Conservation (phyloP, 345 rosid species). For the Passiflora organensis region DNA sequence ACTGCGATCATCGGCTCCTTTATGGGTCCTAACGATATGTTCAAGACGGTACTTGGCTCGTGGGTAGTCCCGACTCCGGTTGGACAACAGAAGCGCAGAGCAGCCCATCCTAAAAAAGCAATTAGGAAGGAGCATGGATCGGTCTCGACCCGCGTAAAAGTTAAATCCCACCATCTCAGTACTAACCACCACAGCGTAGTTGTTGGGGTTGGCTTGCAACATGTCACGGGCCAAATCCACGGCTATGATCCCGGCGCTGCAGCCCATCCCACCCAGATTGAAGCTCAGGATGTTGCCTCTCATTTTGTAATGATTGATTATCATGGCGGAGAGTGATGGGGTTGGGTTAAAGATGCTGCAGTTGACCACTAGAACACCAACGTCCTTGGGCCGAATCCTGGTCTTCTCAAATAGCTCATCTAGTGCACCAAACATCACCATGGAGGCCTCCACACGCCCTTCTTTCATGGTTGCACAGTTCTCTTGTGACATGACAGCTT, state of each 20-base stretch:
- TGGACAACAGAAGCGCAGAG: slow-evolving; percentile 75
- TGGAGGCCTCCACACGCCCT: slow-evolving; percentile 75
- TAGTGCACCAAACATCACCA: slow-evolving; percentile 76
- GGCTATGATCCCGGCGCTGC: slow-evolving; percentile 80
- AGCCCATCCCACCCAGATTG: slow-evolving; percentile 96
- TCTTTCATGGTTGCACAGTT: slow-evolving; percentile 79
- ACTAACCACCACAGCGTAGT: slow-evolving; percentile 77
- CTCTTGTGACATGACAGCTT: slow-evolving; percentile 41
- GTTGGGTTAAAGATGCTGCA: slow-evolving; percentile 97
- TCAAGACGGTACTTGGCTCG: slow-evolving; percentile 85
- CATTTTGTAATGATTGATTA: slow-evolving; percentile 93
- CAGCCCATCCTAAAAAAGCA: slow-evolving; percentile 91
- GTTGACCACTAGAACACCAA: slow-evolving; percentile 82
- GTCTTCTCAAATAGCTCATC: slow-evolving; percentile 87
- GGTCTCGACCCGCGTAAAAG: slow-evolving; percentile 70
- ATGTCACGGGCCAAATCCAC: slow-evolving; percentile 90
- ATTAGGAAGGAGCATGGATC: slow-evolving; percentile 86
- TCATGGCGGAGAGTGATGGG: slow-evolving; percentile 84
- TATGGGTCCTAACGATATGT: slow-evolving; percentile 86
- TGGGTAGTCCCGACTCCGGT: slow-evolving; percentile 63
- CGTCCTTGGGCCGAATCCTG: slow-evolving; percentile 71
- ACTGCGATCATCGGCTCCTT: slow-evolving; percentile 90
- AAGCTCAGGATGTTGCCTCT: slow-evolving; percentile 86
- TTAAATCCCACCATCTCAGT: slow-evolving; percentile 95
- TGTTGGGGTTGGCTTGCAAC: slow-evolving; percentile 79